Conservation (phyloP, 345 rosid species). For the Cardamine occulta region DNA sequence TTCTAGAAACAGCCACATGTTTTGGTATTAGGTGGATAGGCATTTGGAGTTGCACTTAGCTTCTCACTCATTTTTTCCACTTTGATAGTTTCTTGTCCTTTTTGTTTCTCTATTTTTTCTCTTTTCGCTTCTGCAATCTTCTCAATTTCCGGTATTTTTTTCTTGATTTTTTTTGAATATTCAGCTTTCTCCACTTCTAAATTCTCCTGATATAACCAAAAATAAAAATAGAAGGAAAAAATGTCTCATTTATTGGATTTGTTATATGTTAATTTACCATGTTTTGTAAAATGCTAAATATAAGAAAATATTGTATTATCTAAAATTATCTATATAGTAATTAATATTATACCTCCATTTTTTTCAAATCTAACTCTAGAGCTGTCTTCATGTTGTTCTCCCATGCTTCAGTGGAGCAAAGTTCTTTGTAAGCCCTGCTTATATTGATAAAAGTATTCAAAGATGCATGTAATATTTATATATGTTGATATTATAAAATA, state of each 20-base stretch:
- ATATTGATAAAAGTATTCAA: background rate
- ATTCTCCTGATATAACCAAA: constrained; percentile 52
- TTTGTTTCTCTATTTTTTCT: constrained; percentile 56
- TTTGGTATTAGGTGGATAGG: constrained; percentile 39
- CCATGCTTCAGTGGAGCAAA: constrained; percentile 60
- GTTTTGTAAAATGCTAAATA: background rate
- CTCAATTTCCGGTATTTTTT: constrained; percentile 61
- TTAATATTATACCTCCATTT: constrained; percentile 57
- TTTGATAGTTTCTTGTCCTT: constrained; percentile 51
- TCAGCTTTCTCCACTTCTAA: constrained; percentile 64
- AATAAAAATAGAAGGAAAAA: background rate
- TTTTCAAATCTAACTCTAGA: constrained; percentile 56
- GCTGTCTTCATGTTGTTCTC: constrained; percentile 63
- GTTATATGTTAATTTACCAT: background rate
- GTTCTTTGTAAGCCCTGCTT: constrained; percentile 63
- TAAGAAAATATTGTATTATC: background rate
- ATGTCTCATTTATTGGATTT: background rate
- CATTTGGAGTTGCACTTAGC: constrained; percentile 47
- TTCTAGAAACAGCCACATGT: constrained; percentile 30
- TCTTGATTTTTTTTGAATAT: constrained; percentile 56
- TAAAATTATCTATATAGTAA: background rate
- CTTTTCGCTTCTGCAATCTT: constrained; percentile 69
- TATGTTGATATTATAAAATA: background rate
- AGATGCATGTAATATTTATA: background rate
- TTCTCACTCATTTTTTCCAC: constrained; percentile 56